phyloP scores from a whole-genome alignment of 1,284 basidiomycete species.

The Filobasidium uniguttulatum region DNA sequence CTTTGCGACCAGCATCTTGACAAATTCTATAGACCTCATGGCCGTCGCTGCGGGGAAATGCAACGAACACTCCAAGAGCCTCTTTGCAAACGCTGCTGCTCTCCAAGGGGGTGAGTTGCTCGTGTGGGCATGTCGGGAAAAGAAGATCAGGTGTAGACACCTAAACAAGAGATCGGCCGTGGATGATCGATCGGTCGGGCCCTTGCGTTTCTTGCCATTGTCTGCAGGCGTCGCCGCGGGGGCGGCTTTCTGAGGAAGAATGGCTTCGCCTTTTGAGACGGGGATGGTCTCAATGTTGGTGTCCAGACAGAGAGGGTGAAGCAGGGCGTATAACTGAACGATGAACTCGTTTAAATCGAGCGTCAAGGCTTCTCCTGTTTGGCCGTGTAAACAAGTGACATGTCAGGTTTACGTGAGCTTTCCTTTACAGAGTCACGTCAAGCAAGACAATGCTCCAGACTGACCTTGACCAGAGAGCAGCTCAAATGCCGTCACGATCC shows the following conservation, averaged over 20 bases:
- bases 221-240: conserved; percentile 13
- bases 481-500: conserved; percentile 91
- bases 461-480: conserved; percentile 85
- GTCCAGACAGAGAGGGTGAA: conserved; percentile 40
- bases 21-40: conserved; percentile 56
- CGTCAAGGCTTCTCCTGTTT: conserved; percentile 77
- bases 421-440: no score
- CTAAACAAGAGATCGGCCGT: conserved; percentile 64
- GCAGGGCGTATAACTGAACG: conserved; percentile 41
- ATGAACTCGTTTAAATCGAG: conserved; percentile 88
- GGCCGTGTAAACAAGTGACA: no score
- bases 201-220: conserved; percentile 9
- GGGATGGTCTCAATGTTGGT: conserved; percentile 37
- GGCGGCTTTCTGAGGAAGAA: background rate
- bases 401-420: background rate
- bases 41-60: conserved; percentile 60
- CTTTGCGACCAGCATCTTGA: conserved; percentile 54
- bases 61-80: conserved; percentile 62
- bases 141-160: conserved; percentile 65
- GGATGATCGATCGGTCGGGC: conserved; percentile 17
- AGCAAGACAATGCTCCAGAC: no score
- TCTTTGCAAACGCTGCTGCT: conserved; percentile 80
- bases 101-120: conserved; percentile 56
- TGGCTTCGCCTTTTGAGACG: background rate
- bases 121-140: conserved; percentile 46